Base-by-base conservation (phyloP, 495 filamentous ascomycete species). In the Daldinia childiae region DNA sequence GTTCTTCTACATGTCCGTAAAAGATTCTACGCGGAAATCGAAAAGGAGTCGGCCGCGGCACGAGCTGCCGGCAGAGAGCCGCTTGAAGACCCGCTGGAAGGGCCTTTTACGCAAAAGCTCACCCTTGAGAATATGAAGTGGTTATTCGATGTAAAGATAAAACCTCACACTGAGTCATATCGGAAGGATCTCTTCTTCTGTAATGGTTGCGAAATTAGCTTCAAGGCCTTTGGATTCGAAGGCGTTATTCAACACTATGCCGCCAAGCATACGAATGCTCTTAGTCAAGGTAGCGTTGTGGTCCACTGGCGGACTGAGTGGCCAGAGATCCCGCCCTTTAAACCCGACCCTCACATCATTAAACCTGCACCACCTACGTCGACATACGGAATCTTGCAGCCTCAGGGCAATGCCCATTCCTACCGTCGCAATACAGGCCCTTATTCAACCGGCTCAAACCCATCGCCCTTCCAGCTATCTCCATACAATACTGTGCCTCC, bases 101-200 rank as follows among this genome's bases (percentile, higher is more conserved):
- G 84, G 2, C 83, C 87, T 0, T 86, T 82, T 29, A 87, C 82
- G 2, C 81, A 83, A 68, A 88, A 84, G 70, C 77, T 93, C 51
- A 90, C 90, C 1, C 81, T 95, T 64, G 92, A 94, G 73, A 93
- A 93, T 75, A 93, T 95, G 91, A 94, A 91, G 77, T 94, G 89
- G 88, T 81, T 94, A 30, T 93, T 90, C 68, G 91, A 93, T 66
- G 88, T 83, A 63, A 93, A 92, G 76, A 83, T 95, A 72, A 90
- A 88, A 69, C 87, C 88, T 6, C 72, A 85, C 29, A 91, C 90
- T 0, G 89, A 91, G 62, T 66, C 78, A 15, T 84, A 84, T 64
- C 79, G 82, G 62, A 91, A 89, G 71, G 91, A 93, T 66, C 76
- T 93, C 12, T 94, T 95, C 76, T 86, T 90, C 62, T 95, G 92